phyloP scores from a whole-genome alignment of 306 rosid species.

The Citrullus amarus region DNA sequence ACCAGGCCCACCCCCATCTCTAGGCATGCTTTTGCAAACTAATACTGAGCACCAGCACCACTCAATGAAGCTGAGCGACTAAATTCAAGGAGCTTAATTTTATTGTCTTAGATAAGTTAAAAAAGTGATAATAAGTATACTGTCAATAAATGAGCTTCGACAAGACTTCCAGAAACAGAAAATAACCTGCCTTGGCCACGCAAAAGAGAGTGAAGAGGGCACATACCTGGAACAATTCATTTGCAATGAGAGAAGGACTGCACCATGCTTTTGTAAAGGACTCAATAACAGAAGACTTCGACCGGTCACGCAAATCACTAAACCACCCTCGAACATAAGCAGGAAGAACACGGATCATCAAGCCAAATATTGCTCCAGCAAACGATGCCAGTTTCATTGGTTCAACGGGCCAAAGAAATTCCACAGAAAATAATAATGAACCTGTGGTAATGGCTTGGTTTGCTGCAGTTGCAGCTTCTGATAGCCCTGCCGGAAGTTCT shows the following conservation, averaged over 20 bases:
- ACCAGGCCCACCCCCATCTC: neutral
- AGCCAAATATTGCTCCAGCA: slow-evolving; percentile 75
- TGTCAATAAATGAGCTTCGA: neutral
- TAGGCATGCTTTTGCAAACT: neutral
- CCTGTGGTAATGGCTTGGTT: slow-evolving; percentile 53
- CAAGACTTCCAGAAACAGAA: neutral
- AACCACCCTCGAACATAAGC: slow-evolving; percentile 95
- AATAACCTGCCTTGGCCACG: neutral
- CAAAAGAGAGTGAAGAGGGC: neutral
- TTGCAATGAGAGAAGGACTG: slow-evolving; percentile 83
- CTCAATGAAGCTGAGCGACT: neutral
- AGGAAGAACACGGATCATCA: slow-evolving; percentile 88
- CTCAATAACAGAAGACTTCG: slow-evolving; percentile 50
- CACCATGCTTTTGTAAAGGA: slow-evolving; percentile 76
- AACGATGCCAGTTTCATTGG: slow-evolving; percentile 54
- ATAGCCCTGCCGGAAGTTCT: slow-evolving; percentile 42
- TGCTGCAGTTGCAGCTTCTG: slow-evolving; percentile 65
- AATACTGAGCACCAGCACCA: neutral
- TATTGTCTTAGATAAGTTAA: neutral
- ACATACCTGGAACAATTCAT: slow-evolving; percentile 73
- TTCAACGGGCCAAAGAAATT: slow-evolving; percentile 74
- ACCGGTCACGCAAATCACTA: slow-evolving; percentile 74
- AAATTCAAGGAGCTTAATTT: neutral
- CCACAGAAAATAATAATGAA: slow-evolving; percentile 46
- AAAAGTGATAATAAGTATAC: neutral